Evolutionary conservation across 108 stramenopile genomes (phyloP).

Genomic region (Cyclostephanos tholiformis): DNA sequence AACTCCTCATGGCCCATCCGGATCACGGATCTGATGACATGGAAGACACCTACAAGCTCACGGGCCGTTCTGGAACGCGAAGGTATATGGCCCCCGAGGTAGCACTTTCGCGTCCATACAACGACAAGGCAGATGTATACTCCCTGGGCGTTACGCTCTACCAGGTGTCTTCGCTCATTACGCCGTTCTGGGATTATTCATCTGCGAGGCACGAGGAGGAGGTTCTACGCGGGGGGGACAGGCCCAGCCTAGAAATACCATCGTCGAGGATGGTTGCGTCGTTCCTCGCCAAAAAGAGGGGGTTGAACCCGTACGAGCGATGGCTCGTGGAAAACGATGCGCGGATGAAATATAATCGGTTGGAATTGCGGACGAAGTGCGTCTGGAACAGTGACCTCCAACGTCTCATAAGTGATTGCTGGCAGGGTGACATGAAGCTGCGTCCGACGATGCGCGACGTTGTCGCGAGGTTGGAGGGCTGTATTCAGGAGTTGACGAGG

Average conservation of each 20-base stretch:
- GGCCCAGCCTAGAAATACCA: slow-evolving; percentile 5
- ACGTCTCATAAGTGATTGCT: slow-evolving; percentile 24
- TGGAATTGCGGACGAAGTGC: slow-evolving; percentile 3
- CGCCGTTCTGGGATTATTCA: slow-evolving; percentile 46
- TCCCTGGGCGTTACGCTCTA: slow-evolving; percentile 72
- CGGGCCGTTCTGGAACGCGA: slow-evolving; percentile 64
- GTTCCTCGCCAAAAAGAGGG: neutral
- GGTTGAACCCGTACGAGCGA: neutral
- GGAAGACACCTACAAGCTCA: slow-evolving; percentile 60
- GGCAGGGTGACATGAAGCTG: slow-evolving; percentile 23
- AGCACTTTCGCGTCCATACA: slow-evolving; percentile 43
- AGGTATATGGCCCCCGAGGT: slow-evolving; percentile 80
- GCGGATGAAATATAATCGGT: neutral
- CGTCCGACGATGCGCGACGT: slow-evolving; percentile 29
- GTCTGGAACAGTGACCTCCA: slow-evolving; percentile 24
- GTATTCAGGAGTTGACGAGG: slow-evolving; percentile 16
- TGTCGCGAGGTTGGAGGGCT: slow-evolving; percentile 14
- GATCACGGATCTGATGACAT: slow-evolving; percentile 1
- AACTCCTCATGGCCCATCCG: neutral
- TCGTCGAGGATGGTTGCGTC: neutral
- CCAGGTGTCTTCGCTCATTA: slow-evolving; percentile 58
- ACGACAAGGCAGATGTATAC: slow-evolving; percentile 61
- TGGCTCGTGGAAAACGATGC: neutral
- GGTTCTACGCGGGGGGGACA: slow-evolving; percentile 7
- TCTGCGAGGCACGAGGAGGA: slow-evolving; percentile 25